Base-by-base conservation (phyloP, 179 eudicot species). In the Spinacia oleracea region DNA sequence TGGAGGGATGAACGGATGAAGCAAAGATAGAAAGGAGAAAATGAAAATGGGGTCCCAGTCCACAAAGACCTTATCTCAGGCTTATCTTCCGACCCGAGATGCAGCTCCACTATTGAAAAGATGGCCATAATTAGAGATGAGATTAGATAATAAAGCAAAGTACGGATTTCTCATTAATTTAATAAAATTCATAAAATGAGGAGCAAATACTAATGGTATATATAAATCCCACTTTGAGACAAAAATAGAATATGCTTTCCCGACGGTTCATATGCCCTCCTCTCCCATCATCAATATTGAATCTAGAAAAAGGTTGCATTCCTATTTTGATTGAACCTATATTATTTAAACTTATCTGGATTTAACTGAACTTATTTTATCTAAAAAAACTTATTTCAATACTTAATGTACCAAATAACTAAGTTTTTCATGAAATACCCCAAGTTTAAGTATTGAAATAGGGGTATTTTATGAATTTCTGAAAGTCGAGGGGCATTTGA, bases 21-120 rank as follows among this genome's bases (percentile, higher is more conserved):
- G n/a, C 5, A 1, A 38, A 35, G 40, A 35, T 35, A 35, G n/a
- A 50, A 79, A n/a, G 59, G 11, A 73, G 62, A 76, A 68, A 68
- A 23, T 58, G 79, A 80, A n/a, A 68, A 76, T 66, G 77, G 66
- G 74, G 83, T 4, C 77, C 80, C n/a, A n/a, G n/a, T n/a, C n/a
- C 67, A 71, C 73, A 40, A 75, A 18, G 10, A 80, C 77, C 80
- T 81, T 81, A 77, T 80, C 79, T 67, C 32, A 80, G 70, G 70
- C 79, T 67, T 80, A 74, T 81, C 83, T 48, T 78, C 71, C 55
- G 62, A 21, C 53, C 32, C 46, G 62, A 78, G 29, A 70, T 79
- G 77, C 63, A 72, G 27, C 77, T 59, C 70, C 83, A 74, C 73
- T 32, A 69, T 21, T 10, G 6, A 38, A 38, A 63, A 62, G 59